Evolutionary conservation across 2,329 filamentous ascomycete species (phyloP).

Genomic region (Arthrocladium fulminans): DNA sequence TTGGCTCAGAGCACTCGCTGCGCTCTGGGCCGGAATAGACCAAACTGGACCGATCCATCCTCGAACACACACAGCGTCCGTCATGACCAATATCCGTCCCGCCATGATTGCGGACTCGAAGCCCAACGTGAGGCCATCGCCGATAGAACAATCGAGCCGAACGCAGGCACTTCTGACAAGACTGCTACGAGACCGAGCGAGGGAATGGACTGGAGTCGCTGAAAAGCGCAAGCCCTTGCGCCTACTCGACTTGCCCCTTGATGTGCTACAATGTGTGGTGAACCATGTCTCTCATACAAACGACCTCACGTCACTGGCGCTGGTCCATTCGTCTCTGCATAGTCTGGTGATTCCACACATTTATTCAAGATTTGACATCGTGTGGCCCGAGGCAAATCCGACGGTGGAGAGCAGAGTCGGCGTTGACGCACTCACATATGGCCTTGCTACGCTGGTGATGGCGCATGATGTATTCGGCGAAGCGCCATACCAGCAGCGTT

Average conservation of each 20-base stretch:
- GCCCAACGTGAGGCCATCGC: not conserved
- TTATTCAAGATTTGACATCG: constrained; percentile 78
- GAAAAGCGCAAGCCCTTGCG: constrained; percentile 41
- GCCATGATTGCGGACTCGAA: not conserved
- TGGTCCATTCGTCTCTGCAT: constrained; percentile 71
- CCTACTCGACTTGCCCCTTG: constrained; percentile 66
- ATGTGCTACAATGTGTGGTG: constrained; percentile 68
- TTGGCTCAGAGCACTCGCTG: not conserved
- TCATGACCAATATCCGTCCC: not conserved
- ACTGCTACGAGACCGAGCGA: constrained; percentile 1
- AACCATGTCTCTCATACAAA: constrained; percentile 76
- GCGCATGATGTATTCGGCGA: constrained; percentile 55
- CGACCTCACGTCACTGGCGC: constrained; percentile 67
- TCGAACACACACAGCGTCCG: not conserved
- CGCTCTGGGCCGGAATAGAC: constrained; percentile 2
- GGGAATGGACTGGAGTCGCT: not conserved
- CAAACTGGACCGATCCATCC: not conserved
- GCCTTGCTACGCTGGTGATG: constrained; percentile 69
- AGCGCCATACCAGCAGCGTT: constrained; percentile 32
- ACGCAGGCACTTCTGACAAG: constrained; percentile 1
- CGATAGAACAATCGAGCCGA: not conserved
- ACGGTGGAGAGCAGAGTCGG: constrained; percentile 58
- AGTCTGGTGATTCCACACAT: constrained; percentile 66
- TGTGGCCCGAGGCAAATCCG: constrained; percentile 67
- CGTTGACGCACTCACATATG: constrained; percentile 75